These are phyloP conservation scores for Telopea speciosissima DNA, from an alignment of 177 flowering plant species.

Conservation along the genomic window DNA sequence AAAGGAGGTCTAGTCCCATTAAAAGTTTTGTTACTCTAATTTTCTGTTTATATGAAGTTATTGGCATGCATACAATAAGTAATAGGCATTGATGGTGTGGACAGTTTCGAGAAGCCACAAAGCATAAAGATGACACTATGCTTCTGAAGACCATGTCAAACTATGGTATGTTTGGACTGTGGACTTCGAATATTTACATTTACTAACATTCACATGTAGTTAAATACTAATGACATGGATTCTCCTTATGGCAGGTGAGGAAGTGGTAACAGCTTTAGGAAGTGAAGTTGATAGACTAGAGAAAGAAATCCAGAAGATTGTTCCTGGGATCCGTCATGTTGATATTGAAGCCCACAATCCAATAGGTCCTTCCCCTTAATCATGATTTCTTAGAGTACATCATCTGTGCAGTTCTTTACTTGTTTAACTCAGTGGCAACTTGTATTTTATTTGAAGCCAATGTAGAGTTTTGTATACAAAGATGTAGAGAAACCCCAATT, in stretches of 20 bases:
- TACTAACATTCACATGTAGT: too few relatives aligned
- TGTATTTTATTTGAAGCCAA: background rate
- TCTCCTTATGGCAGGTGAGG: conserved; percentile 59
- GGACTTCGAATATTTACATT: too few relatives aligned
- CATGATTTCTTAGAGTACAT: background rate
- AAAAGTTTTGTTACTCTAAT: background rate
- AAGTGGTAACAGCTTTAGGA: conserved; percentile 90
- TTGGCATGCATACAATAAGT: background rate
- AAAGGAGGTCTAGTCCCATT: too few relatives aligned
- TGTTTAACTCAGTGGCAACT: background rate
- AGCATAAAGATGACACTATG: conserved; percentile 50
- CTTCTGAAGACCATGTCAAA: conserved; percentile 67
- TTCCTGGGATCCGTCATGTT: conserved; percentile 92
- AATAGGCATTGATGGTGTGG: conserved; percentile 4
- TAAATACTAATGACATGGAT: too few relatives aligned
- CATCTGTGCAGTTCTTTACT: conserved; percentile 1
- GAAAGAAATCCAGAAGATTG: conserved; percentile 75
- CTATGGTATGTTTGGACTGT: conserved; percentile 54
- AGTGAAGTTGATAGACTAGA: conserved; percentile 98
- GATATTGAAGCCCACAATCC: conserved; percentile 83
- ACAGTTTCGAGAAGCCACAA: conserved; percentile 86
- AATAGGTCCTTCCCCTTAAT: conserved; percentile 12
- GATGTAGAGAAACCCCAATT: background rate
- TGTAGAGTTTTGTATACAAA: background rate
- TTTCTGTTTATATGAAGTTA: background rate